Evolutionary conservation across 768 basidiomycete species (phyloP).

Genomic region (Mycena venus): DNA sequence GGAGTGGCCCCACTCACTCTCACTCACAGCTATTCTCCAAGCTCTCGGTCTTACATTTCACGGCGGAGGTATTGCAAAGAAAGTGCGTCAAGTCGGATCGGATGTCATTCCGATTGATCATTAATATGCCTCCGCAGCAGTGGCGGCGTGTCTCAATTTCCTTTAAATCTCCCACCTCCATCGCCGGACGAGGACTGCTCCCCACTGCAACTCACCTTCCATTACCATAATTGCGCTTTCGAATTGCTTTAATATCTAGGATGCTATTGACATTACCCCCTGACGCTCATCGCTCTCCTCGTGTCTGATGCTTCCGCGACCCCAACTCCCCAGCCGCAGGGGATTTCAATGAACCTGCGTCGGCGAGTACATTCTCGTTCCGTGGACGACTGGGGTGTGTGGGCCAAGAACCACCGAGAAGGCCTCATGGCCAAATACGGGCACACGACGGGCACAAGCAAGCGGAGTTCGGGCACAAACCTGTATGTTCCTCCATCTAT

Average conservation of each 20-base stretch:
- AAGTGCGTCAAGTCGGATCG: neutral
- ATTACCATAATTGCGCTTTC: neutral
- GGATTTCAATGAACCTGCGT: conserved; percentile 26
- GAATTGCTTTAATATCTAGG: neutral
- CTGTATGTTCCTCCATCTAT: conserved; percentile 12
- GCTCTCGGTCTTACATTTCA: no score
- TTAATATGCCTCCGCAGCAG: neutral
- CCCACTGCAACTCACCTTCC: neutral
- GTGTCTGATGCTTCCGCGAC: conserved; percentile 25
- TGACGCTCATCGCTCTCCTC: conserved; percentile 23
- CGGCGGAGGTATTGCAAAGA: neutral
- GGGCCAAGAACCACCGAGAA: conserved; percentile 31
- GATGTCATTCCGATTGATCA: neutral
- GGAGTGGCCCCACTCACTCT: no score
- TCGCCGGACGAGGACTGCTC: neutral
- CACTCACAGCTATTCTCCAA: no score
- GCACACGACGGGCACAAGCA: neutral
- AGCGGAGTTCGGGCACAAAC: conserved; percentile 31
- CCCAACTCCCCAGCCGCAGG: conserved; percentile 24
- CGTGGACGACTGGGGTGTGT: conserved; percentile 20
- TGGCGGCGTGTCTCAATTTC: neutral
- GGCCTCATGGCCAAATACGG: conserved; percentile 32
- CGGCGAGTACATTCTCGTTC: conserved; percentile 16
- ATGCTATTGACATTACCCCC: conserved; percentile 27
- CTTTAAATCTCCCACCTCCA: neutral